phyloP scores from a whole-genome alignment of 306 rosid species.

The Crotalaria pallida region DNA sequence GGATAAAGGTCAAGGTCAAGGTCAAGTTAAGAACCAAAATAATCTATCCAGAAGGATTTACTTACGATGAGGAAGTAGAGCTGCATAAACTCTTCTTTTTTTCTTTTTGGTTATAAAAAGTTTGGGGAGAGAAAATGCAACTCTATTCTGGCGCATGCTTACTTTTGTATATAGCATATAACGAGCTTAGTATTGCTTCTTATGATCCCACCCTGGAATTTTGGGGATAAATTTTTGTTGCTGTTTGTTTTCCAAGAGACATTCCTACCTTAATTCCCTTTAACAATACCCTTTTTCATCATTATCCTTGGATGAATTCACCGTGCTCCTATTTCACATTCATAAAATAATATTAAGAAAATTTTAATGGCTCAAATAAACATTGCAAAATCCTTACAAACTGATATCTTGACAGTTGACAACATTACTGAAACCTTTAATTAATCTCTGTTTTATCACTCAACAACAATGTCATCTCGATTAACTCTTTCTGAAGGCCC shows the following conservation, averaged over 20 bases:
- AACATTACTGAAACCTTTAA: too few species aligned
- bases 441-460: too few species aligned
- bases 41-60: constrained; percentile 26
- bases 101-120: neutral
- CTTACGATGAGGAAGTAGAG: constrained; percentile 28
- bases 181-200: neutral
- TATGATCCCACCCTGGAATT: neutral
- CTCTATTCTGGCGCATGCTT: neutral
- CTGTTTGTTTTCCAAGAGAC: neutral
- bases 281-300: neutral
- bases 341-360: too few species aligned
- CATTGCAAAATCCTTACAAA: too few species aligned
- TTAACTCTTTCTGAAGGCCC: too few species aligned
- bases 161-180: constrained; percentile 21
- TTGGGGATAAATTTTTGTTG: constrained; percentile 11
- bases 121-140: neutral
- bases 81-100: neutral
- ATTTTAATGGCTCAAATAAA: too few species aligned
- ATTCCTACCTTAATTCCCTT: neutral
- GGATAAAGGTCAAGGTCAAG: neutral
- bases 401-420: too few species aligned
- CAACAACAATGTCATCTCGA: too few species aligned
- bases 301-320: neutral
- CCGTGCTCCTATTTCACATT: too few species aligned
- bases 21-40: constrained; percentile 1